Conservation (phyloP, 2,329 filamentous ascomycete genomes). For the Aspergillus fumigatus region DNA sequence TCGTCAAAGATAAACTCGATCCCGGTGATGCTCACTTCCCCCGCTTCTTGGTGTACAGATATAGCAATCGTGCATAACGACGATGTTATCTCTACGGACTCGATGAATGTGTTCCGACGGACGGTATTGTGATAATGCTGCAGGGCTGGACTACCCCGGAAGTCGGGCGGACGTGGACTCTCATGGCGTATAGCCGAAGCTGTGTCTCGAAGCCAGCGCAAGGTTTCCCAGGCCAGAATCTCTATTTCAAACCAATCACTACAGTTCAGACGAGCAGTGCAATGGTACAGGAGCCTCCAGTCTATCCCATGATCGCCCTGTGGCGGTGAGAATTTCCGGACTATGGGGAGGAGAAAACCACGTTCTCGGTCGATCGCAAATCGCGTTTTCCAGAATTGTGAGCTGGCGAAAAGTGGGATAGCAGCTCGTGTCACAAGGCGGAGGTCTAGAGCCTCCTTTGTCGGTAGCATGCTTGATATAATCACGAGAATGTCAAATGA, state of each 20-base stretch:
- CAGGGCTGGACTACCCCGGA: slow-evolving; percentile 3
- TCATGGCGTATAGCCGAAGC: background rate
- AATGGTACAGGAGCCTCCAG: slow-evolving; percentile 9
- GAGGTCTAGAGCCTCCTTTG: slow-evolving; percentile 3
- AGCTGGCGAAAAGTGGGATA: slow-evolving; percentile 3
- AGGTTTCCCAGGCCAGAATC: slow-evolving; percentile 2
- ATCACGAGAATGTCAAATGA: slow-evolving; percentile 5
- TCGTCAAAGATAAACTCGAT: slow-evolving; percentile 5
- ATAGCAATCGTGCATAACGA: background rate
- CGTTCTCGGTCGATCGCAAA: slow-evolving; percentile 6
- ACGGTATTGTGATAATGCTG: slow-evolving; percentile 9
- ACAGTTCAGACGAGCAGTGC: slow-evolving; percentile 1
- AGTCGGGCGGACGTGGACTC: slow-evolving; percentile 1
- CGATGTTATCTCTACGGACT: background rate
- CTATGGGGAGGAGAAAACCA: slow-evolving; percentile 3
- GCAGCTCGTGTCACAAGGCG: slow-evolving; percentile 7
- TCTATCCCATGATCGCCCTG: background rate
- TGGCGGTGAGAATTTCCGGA: background rate
- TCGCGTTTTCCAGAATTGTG: slow-evolving; percentile 8
- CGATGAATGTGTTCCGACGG: background rate
- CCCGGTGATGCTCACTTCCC: slow-evolving; percentile 1
- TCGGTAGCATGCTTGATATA: slow-evolving; percentile 3
- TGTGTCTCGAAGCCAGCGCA: slow-evolving; percentile 9
- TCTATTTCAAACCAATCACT: background rate
- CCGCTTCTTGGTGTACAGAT: background rate